Evolutionary conservation across 352 stramenopile genomes (phyloP).

Genomic region (Phytopythium oedochilum): DNA sequence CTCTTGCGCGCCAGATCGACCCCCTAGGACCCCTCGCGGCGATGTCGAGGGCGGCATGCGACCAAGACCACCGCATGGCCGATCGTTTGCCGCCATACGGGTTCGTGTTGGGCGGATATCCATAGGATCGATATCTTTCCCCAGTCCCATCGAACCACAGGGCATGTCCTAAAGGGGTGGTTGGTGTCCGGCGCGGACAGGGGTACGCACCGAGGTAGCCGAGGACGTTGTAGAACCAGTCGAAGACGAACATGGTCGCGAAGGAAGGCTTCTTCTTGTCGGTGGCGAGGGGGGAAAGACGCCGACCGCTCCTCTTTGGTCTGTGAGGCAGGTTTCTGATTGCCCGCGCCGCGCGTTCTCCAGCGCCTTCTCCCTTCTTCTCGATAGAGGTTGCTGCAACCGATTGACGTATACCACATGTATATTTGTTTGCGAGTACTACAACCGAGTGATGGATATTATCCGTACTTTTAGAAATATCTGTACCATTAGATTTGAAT

Average conservation of each 20-base stretch:
- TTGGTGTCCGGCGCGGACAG: no score
- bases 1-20: no score
- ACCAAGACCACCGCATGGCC: neutral
- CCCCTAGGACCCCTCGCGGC: no score
- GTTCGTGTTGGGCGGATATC: neutral
- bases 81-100: neutral
- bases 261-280: neutral
- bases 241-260: slow-evolving; percentile 90
- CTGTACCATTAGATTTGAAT: no score
- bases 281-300: neutral
- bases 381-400: no score
- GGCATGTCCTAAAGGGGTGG: no score
- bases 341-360: neutral
- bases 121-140: neutral
- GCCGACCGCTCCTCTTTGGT: neutral
- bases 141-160: neutral
- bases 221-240: slow-evolving; percentile 95
- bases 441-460: no score
- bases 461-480: no score
- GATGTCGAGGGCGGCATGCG: neutral
- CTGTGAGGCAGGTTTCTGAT: neutral
- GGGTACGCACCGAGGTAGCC: slow-evolving; percentile 85
- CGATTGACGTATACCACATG: no score
- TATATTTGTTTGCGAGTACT: no score
- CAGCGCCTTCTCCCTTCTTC: no score